These are phyloP conservation scores for Colletotrichum paranaense DNA, from an alignment of 2,329 filamentous ascomycete genomes.

Conservation along the genomic window DNA sequence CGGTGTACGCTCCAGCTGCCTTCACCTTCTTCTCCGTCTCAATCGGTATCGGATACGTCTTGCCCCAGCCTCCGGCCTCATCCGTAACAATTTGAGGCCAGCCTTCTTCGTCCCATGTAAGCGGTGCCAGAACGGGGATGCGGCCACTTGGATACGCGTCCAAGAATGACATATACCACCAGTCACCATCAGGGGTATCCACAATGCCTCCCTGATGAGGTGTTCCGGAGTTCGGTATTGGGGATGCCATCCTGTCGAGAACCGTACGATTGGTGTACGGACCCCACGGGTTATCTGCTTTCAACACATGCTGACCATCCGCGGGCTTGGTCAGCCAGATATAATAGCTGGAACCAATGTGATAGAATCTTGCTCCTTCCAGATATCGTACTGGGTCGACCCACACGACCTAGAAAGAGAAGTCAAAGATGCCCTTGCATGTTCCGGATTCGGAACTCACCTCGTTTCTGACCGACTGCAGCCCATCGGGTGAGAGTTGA, in stretches of 20 bases:
- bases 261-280: slow-evolving; percentile 58
- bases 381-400: slow-evolving; percentile 40
- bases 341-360: slow-evolving; percentile 63
- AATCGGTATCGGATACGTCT: slow-evolving; percentile 49
- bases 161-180: slow-evolving; percentile 69
- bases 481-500: slow-evolving; percentile 25
- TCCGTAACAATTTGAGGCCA: slow-evolving; percentile 55
- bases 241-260: slow-evolving; percentile 43
- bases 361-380: slow-evolving; percentile 65
- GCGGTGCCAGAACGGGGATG: slow-evolving; percentile 66
- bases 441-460: neutral
- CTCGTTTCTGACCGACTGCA: slow-evolving; percentile 13
- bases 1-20: slow-evolving; percentile 27
- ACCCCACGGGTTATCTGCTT: slow-evolving; percentile 58
- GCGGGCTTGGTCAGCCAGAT: slow-evolving; percentile 59
- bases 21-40: neutral
- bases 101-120: slow-evolving; percentile 57
- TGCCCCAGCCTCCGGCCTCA: slow-evolving; percentile 56
- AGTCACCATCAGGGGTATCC: slow-evolving; percentile 60
- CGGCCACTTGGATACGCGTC: slow-evolving; percentile 66
- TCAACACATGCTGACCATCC: slow-evolving; percentile 57
- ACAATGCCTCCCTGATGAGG: slow-evolving; percentile 68
- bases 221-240: slow-evolving; percentile 52
- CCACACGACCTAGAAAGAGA: slow-evolving; percentile 11
- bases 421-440: neutral